phyloP scores from a whole-genome alignment of 1,139 yeast species.

The Taphrina deformans region DNA sequence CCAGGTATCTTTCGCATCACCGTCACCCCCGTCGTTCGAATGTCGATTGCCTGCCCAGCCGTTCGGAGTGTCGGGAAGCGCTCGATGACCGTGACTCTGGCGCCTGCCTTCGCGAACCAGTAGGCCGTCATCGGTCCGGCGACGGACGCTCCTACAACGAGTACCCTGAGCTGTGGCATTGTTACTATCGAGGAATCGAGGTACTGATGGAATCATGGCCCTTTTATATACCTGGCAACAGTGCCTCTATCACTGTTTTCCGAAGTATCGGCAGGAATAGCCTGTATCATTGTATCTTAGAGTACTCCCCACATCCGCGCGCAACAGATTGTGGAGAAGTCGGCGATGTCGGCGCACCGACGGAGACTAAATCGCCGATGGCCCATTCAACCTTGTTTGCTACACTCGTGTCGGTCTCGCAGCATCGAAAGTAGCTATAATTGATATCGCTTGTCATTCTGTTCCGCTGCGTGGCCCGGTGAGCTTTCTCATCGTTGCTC shows the following conservation, averaged over 20 bases:
- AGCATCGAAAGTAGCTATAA: too few relatives aligned
- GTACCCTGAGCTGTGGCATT: constrained; percentile 5
- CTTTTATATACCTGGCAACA: too few relatives aligned
- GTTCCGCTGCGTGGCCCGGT: too few relatives aligned
- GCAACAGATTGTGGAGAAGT: not conserved
- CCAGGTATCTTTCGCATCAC: constrained; percentile 9
- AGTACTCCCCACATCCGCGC: not conserved
- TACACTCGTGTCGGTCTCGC: too few relatives aligned
- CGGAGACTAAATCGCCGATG: not conserved
- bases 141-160: constrained; percentile 12
- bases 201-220: too few relatives aligned
- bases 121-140: constrained; percentile 18
- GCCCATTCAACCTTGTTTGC: too few relatives aligned
- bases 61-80: not conserved
- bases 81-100: constrained; percentile 1
- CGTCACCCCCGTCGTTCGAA: not conserved
- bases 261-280: not conserved
- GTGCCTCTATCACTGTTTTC: too few relatives aligned
- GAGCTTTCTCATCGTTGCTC: too few relatives aligned
- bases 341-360: not conserved
- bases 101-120: constrained; percentile 14
- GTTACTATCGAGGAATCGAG: too few relatives aligned
- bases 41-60: constrained; percentile 7
- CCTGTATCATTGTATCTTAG: not conserved
- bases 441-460: too few relatives aligned